Conservation (phyloP, 2,329 filamentous ascomycete species). For the Colletotrichum caudatum region DNA sequence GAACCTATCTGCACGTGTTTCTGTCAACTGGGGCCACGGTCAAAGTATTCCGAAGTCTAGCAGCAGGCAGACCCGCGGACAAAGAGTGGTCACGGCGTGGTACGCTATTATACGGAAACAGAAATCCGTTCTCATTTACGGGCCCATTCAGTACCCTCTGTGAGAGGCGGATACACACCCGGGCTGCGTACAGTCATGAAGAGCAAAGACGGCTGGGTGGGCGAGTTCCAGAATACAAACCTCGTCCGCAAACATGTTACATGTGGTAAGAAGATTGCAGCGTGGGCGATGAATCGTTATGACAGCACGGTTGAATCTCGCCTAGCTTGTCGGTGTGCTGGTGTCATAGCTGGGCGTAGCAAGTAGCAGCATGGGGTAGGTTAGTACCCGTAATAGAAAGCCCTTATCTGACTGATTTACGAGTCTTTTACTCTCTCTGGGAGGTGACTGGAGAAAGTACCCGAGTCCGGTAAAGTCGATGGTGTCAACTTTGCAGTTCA, state of each 20-base stretch:
- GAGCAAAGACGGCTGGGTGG: background rate
- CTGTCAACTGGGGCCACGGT: too few species aligned
- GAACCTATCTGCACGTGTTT: background rate
- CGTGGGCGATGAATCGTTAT: background rate
- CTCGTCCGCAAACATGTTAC: background rate
- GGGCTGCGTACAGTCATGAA: background rate
- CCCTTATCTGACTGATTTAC: too few species aligned
- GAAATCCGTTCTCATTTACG: background rate
- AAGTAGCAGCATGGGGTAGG: too few species aligned
- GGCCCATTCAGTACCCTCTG: background rate
- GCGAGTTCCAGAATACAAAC: background rate
- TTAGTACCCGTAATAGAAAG: too few species aligned
- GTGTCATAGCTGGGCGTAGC: background rate
- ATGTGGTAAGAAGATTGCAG: background rate
- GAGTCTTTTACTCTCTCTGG: too few species aligned
- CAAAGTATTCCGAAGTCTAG: background rate
- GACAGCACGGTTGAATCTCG: background rate
- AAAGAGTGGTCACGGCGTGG: too few species aligned
- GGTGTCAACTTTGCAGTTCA: too few species aligned
- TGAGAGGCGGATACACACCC: background rate
- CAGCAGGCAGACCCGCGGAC: background rate
- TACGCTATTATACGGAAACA: background rate
- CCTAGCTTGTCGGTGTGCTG: background rate
- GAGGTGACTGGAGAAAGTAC: background rate
- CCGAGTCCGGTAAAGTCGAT: too few species aligned